A percentile compares a stretch with the other conserved stretches of the same genome.
Evolutionary conservation across 1,139 yeast genomes (phyloP).

Genomic region (Scheffersomyces cryptocercus): DNA sequence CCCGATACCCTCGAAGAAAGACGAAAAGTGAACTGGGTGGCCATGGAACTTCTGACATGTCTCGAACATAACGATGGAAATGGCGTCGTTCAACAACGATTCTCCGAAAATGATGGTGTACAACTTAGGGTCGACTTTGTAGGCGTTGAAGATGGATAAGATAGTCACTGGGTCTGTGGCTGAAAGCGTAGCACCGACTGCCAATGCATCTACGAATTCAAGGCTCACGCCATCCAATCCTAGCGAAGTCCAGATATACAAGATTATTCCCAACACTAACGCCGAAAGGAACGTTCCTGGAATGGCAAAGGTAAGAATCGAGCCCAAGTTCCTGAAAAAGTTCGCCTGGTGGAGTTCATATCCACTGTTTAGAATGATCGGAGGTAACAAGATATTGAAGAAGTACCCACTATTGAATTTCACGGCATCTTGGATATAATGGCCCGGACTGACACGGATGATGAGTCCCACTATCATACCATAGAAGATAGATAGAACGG

Average conservation of each 20-base stretch:
- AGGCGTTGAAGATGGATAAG: slow-evolving; percentile 92
- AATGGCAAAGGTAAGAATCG: slow-evolving; percentile 91
- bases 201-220: slow-evolving; percentile 93
- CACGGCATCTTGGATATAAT: slow-evolving; percentile 94
- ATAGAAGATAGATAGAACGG: slow-evolving; percentile 90
- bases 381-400: slow-evolving; percentile 92
- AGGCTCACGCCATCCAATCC: slow-evolving; percentile 87
- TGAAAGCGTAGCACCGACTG: slow-evolving; percentile 95
- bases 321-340: slow-evolving; percentile 88
- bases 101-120: slow-evolving; percentile 98
- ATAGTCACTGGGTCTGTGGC: slow-evolving; percentile 99
- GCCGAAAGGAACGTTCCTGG: slow-evolving; percentile 96
- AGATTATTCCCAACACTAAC: slow-evolving; percentile 78
- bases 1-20: slow-evolving; percentile 91
- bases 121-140: slow-evolving; percentile 95
- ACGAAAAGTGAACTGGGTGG: slow-evolving; percentile 67
- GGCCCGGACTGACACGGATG: slow-evolving; percentile 91
- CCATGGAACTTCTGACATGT: slow-evolving; percentile 97
- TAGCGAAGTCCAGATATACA: slow-evolving; percentile 86
- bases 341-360: slow-evolving; percentile 95
- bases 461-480: slow-evolving; percentile 96
- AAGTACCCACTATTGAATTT: slow-evolving; percentile 93
- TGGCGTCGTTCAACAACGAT: slow-evolving; percentile 92
- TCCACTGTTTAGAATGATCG: slow-evolving; percentile 94
- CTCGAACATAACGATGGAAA: slow-evolving; percentile 98